These are phyloP conservation scores for Oryza officinalis DNA, from an alignment of 176 grass and related monocot genomes.

Conservation along the genomic window DNA sequence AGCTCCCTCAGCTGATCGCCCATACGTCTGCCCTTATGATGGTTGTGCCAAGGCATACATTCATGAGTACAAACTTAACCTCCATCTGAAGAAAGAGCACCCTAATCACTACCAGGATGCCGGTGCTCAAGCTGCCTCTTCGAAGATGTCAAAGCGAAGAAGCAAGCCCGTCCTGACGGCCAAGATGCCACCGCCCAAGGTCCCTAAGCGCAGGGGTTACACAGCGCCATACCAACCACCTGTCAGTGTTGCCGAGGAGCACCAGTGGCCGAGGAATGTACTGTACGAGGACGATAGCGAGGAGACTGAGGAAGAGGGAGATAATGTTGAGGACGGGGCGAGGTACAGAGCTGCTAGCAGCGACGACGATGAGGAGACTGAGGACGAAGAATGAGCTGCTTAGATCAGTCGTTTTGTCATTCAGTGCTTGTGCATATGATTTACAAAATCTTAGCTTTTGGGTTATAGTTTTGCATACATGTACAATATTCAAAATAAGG, in stretches of 20 bases:
- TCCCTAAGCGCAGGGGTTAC: slow-evolving; percentile 37
- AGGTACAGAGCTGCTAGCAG: slow-evolving; percentile 53
- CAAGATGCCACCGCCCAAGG: slow-evolving; percentile 46
- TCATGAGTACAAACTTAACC: slow-evolving; percentile 96
- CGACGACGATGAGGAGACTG: slow-evolving; percentile 66
- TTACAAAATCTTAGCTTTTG: background rate
- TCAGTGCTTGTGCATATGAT: slow-evolving; percentile 36
- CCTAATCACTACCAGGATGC: slow-evolving; percentile 61
- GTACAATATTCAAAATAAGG: slow-evolving; percentile 38
- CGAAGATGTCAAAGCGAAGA: slow-evolving; percentile 43
- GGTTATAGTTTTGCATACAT: slow-evolving; percentile 49
- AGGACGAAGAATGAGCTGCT: slow-evolving; percentile 67
- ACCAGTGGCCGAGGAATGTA: slow-evolving; percentile 41
- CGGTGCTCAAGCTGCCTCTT: slow-evolving; percentile 47
- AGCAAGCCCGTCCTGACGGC: slow-evolving; percentile 34
- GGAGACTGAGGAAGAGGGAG: slow-evolving; percentile 70
- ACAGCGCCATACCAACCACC: slow-evolving; percentile 9
- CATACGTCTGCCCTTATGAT: slow-evolving; percentile 84
- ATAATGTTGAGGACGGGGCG: slow-evolving; percentile 38
- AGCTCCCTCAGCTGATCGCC: slow-evolving; percentile 67
- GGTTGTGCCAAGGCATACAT: slow-evolving; percentile 92
- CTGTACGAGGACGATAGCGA: slow-evolving; percentile 66
- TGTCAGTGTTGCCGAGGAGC: slow-evolving; percentile 33
- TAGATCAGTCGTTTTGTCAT: background rate
- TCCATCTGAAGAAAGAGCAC: slow-evolving; percentile 92